Evolutionary conservation across 495 filamentous ascomycete species (phyloP).

Genomic region (Xylaria acuta): DNA sequence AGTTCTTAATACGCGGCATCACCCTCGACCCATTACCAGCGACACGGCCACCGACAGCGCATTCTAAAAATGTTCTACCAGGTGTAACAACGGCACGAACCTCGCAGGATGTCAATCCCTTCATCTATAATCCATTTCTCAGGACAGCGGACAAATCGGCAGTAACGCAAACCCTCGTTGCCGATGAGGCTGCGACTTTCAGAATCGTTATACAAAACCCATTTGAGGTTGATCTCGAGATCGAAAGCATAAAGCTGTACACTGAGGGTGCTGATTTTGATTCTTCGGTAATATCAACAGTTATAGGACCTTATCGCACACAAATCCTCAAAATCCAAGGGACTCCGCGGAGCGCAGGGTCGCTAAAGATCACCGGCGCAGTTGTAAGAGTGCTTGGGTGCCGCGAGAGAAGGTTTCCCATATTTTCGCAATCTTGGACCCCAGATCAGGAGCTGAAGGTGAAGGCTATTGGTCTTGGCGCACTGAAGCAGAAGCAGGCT

Average conservation of each 20-base stretch:
- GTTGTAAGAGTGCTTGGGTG: constrained; percentile 81
- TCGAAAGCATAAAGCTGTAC: constrained; percentile 81
- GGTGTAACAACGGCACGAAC: constrained; percentile 60
- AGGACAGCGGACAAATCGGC: constrained; percentile 64
- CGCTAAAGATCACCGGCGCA: constrained; percentile 77
- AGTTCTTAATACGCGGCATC: constrained; percentile 86
- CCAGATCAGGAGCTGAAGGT: constrained; percentile 73
- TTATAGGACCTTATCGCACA: constrained; percentile 78
- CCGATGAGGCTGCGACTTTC: constrained; percentile 78
- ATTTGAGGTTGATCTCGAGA: constrained; percentile 88
- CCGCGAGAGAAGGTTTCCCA: constrained; percentile 78
- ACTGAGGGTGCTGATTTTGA: constrained; percentile 74
- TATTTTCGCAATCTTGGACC: constrained; percentile 78
- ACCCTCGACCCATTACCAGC: constrained; percentile 61
- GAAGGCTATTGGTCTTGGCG: constrained; percentile 71
- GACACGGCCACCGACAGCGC: constrained; percentile 68
- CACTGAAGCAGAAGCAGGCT: constrained; percentile 55
- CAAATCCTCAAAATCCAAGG: constrained; percentile 78
- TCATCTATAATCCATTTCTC: constrained; percentile 90
- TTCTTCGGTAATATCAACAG: constrained; percentile 65
- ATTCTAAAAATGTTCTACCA: constrained; percentile 73
- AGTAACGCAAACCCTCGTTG: constrained; percentile 72
- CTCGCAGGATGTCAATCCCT: constrained; percentile 74
- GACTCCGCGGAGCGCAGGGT: constrained; percentile 68
- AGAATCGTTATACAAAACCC: constrained; percentile 88